phyloP scores from a whole-genome alignment of 2,329 filamentous ascomycete species.

The Nemania sp. region DNA sequence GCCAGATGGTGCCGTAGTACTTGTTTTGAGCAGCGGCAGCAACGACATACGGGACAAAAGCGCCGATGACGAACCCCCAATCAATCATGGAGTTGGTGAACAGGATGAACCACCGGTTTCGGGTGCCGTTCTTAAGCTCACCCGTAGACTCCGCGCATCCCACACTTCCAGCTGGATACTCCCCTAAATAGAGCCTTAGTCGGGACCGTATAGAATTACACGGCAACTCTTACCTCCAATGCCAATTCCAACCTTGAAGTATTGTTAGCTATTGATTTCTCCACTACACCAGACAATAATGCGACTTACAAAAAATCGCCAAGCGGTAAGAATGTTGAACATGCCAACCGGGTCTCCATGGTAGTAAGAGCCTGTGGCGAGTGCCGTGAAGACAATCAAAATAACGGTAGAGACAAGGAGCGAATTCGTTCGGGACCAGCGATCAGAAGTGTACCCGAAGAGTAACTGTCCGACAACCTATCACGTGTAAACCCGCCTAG shows the following conservation, averaged over 20 bases:
- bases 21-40: slow-evolving; percentile 67
- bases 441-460: slow-evolving; percentile 85
- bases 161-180: slow-evolving; percentile 87
- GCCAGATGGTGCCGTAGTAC: slow-evolving; percentile 82
- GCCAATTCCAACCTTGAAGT: slow-evolving; percentile 70
- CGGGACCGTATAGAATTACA: background rate
- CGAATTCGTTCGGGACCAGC: slow-evolving; percentile 86
- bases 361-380: slow-evolving; percentile 81
- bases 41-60: slow-evolving; percentile 76
- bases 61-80: slow-evolving; percentile 82
- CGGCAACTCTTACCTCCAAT: slow-evolving; percentile 71
- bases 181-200: slow-evolving; percentile 57
- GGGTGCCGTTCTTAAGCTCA: slow-evolving; percentile 80
- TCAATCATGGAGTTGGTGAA: slow-evolving; percentile 93
- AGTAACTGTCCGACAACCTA: slow-evolving; percentile 80
- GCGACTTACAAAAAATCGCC: slow-evolving; percentile 79
- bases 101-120: slow-evolving; percentile 92
- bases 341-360: slow-evolving; percentile 76
- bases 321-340: slow-evolving; percentile 82
- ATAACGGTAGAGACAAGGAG: slow-evolving; percentile 85
- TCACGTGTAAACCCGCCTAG: slow-evolving; percentile 3
- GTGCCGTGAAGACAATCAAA: slow-evolving; percentile 84
- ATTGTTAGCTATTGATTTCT: slow-evolving; percentile 37
- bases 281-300: background rate
- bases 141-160: slow-evolving; percentile 86